phyloP scores from a whole-genome alignment of 805 yeast genomes.

The Yarrowia porcina region DNA sequence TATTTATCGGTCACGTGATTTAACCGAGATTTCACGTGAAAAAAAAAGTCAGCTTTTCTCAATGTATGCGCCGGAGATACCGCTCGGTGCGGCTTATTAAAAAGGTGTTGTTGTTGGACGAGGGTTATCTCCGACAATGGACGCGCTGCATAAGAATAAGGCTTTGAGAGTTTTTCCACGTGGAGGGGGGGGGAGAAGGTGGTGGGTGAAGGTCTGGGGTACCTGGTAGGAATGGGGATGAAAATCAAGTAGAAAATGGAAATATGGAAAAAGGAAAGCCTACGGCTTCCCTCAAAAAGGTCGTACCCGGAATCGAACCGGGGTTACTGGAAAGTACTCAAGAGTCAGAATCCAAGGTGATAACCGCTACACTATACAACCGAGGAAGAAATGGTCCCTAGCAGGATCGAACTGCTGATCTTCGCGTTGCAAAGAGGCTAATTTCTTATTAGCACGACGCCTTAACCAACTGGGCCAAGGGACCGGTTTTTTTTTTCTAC shows the following conservation, averaged over 20 bases:
- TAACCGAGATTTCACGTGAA: no score
- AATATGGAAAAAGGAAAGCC: no score
- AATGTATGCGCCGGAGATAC: not conserved
- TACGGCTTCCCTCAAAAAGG: no score
- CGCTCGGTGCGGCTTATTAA: not conserved
- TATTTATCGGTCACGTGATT: no score
- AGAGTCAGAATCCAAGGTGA: conserved; percentile 25
- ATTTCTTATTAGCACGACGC: conserved; percentile 27
- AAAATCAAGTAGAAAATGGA: no score
- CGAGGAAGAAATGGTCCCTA: conserved; percentile 34
- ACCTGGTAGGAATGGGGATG: no score
- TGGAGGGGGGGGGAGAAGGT: no score
- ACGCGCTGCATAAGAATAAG: not conserved
- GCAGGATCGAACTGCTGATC: conserved; percentile 49
- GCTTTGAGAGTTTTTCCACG: conserved; percentile 3
- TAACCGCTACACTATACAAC: conserved; percentile 26
- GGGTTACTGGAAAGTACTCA: conserved; percentile 19
- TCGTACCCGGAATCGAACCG: conserved; percentile 26
- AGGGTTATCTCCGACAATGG: conserved; percentile 6
- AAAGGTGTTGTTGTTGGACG: not conserved
- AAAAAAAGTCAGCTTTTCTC: no score
- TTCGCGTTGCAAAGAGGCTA: conserved; percentile 39
- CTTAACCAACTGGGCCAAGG: conserved; percentile 27
- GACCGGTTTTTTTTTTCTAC: conserved; percentile 4
- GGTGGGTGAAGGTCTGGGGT: no score